Evolutionary conservation across 768 basidiomycete species (phyloP).

Genomic region (Crassisporium funariophilum): DNA sequence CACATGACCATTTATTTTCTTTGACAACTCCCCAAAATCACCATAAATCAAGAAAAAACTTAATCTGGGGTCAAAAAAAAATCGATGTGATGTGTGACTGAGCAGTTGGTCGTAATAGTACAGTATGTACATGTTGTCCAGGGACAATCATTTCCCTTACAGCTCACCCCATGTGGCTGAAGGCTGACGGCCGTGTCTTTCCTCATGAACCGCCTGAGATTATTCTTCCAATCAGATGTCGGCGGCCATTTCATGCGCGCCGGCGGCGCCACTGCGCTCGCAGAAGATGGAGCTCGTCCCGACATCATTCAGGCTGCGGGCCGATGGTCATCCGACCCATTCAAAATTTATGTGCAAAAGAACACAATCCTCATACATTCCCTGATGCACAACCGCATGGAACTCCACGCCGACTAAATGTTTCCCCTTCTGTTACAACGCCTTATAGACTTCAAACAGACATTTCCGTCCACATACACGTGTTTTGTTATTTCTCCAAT

Average conservation of each 20-base stretch:
- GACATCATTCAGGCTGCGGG: slow-evolving; percentile 38
- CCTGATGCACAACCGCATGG: background rate
- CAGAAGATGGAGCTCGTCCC: slow-evolving; percentile 25
- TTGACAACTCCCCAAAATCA: too few species aligned
- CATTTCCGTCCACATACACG: too few species aligned
- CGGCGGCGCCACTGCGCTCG: slow-evolving; percentile 40
- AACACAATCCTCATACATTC: slow-evolving; percentile 22
- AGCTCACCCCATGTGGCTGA: slow-evolving; percentile 18
- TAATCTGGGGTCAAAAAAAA: too few species aligned
- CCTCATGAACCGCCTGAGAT: slow-evolving; percentile 14
- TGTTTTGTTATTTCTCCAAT: too few species aligned
- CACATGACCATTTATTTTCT: too few species aligned
- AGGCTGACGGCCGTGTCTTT: slow-evolving; percentile 3
- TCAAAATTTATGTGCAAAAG: slow-evolving; percentile 31
- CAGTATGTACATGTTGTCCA: background rate
- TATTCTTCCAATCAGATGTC: slow-evolving; percentile 9
- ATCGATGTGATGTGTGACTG: too few species aligned
- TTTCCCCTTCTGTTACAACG: too few species aligned
- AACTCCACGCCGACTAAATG: background rate
- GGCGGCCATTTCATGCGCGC: slow-evolving; percentile 41
- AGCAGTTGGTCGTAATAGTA: slow-evolving; percentile 6
- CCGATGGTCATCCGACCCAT: slow-evolving; percentile 37
- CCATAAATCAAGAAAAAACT: too few species aligned
- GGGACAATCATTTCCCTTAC: background rate
- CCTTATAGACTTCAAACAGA: too few species aligned